Percentiles rank a stretch among this genome's conserved stretches.
Conservation (phyloP, 1,284 basidiomycete genomes). For the Coriolopsis trogii region DNA sequence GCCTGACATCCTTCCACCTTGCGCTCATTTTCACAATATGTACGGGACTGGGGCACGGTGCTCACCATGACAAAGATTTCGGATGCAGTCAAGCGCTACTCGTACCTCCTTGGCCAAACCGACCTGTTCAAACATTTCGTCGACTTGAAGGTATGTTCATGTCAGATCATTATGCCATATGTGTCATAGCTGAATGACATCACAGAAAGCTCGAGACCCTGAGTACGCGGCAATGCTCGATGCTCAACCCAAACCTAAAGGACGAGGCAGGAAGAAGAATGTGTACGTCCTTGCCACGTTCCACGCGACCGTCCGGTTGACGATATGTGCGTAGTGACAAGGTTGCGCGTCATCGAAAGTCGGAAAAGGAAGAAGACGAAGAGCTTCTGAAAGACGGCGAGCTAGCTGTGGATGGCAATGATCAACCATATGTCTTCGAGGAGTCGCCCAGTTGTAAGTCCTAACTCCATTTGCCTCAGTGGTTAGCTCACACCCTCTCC, state of each 20-base stretch:
- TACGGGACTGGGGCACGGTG: background rate
- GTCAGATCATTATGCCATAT: no score
- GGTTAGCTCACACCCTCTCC: conserved; percentile 1
- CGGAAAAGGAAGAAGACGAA: conserved; percentile 98
- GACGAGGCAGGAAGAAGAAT: conserved; percentile 80
- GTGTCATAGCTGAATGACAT: background rate
- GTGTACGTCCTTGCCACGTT: conserved; percentile 48
- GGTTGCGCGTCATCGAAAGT: conserved; percentile 87
- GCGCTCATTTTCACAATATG: background rate
- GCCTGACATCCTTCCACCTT: no score
- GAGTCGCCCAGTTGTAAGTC: conserved; percentile 86
- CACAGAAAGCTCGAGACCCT: conserved; percentile 86
- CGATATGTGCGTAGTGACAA: conserved; percentile 54
- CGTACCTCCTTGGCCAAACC: conserved; percentile 92
- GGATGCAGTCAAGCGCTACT: conserved; percentile 96
- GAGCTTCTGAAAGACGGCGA: conserved; percentile 90
- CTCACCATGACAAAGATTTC: conserved; percentile 56
- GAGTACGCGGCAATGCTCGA: conserved; percentile 92
- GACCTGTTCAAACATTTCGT: conserved; percentile 97
- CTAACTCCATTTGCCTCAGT: conserved; percentile 3
- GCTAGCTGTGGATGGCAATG: conserved; percentile 76
- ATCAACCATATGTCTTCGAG: conserved; percentile 91
- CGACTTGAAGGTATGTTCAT: conserved; percentile 77
- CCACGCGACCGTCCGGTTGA: background rate
- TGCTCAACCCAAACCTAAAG: conserved; percentile 79